Evolutionary conservation across 2,329 filamentous ascomycete genomes (phyloP).

Genomic region (Claviceps purpurea): DNA sequence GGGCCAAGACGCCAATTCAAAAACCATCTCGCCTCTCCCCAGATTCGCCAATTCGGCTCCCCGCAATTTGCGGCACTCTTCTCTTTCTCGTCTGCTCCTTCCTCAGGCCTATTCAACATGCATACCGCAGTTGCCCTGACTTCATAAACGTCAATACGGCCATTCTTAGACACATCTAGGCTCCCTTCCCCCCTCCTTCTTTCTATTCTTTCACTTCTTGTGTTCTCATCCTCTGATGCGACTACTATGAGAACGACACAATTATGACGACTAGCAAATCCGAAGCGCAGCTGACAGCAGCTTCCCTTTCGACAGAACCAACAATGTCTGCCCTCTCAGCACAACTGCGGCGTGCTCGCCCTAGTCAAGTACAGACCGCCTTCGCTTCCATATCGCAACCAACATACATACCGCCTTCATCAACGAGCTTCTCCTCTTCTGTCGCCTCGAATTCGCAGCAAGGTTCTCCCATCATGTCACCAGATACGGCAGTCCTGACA

Average conservation of each 20-base stretch:
- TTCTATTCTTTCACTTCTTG: background rate
- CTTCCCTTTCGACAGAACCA: conserved; percentile 16
- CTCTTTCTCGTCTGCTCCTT: conserved; percentile 6
- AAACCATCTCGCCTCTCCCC: conserved; percentile 1
- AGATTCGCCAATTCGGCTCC: conserved; percentile 7
- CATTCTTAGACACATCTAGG: conserved; percentile 13
- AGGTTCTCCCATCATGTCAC: conserved; percentile 44
- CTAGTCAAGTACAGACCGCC: conserved; percentile 34
- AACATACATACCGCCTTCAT: conserved; percentile 30
- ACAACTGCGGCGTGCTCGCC: conserved; percentile 28
- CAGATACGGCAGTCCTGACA: conserved; percentile 37
- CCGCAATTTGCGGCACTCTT: conserved; percentile 5
- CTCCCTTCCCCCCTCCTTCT: conserved; percentile 10
- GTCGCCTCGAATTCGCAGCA: conserved; percentile 41
- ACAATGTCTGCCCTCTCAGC: conserved; percentile 29
- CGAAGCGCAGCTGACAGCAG: conserved; percentile 13
- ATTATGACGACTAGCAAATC: conserved; percentile 13
- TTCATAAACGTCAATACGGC: conserved; percentile 26
- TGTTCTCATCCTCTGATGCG: conserved; percentile 7
- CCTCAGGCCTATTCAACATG: conserved; percentile 21
- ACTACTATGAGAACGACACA: conserved; percentile 10
- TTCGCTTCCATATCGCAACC: conserved; percentile 16
- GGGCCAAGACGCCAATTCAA: conserved; percentile 1
- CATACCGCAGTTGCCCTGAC: conserved; percentile 18
- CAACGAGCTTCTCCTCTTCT: conserved; percentile 39